These are phyloP conservation scores for Podila verticillata DNA, from an alignment of 192 early-diverging fungal genomes.

Conservation along the genomic window DNA sequence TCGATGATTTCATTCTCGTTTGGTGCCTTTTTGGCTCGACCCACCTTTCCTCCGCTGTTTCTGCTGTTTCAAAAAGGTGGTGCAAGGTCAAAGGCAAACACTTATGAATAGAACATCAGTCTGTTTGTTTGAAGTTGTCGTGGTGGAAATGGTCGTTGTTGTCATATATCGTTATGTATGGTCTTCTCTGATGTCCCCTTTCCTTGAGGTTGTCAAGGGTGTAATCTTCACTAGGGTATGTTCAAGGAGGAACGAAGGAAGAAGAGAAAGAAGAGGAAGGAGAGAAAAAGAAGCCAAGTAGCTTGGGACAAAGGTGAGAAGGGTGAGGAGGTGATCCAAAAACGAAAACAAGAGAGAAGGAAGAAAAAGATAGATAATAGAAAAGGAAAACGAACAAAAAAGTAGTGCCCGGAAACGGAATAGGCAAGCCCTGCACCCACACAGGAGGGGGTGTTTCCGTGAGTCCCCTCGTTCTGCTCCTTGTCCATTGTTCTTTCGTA, in stretches of 20 bases:
- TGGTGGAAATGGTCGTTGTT: background rate
- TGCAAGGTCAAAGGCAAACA: background rate
- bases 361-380: background rate
- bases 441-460: background rate
- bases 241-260: slow-evolving; percentile 3
- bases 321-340: background rate
- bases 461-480: background rate
- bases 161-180: background rate
- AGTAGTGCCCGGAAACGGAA: too few relatives aligned
- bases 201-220: background rate
- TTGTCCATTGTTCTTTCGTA: background rate
- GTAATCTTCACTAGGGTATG: background rate
- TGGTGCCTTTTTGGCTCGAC: background rate
- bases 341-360: background rate
- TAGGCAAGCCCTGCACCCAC: too few relatives aligned
- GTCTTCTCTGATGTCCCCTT: too few relatives aligned
- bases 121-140: background rate
- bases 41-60: background rate
- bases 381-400: too few relatives aligned
- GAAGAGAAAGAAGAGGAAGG: background rate
- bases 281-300: background rate
- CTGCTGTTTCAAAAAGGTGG: background rate
- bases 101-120: background rate
- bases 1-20: background rate
- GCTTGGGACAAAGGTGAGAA: background rate